A percentile compares a stretch with the other conserved stretches of the same genome.
These are phyloP conservation scores for Phytopythium helicoides DNA, from an alignment of 352 stramenopile genomes.

Conservation along the genomic window DNA sequence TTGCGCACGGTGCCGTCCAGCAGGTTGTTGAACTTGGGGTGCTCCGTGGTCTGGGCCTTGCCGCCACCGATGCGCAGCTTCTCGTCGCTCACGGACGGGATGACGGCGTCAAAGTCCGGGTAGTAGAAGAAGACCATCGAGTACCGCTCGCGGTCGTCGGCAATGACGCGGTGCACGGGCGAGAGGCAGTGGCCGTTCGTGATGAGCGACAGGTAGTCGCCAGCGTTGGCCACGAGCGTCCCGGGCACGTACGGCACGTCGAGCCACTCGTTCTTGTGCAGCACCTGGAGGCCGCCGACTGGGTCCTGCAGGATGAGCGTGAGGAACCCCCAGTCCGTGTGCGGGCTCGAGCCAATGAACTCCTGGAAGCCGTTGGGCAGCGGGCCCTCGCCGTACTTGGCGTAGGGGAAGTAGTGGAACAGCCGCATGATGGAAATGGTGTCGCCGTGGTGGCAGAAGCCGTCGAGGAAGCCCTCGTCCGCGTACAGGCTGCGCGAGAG, in stretches of 20 bases:
- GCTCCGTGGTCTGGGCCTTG: conserved; percentile 16
- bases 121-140: conserved; percentile 89
- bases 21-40: conserved; percentile 67
- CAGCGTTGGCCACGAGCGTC: conserved; percentile 73
- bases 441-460: conserved; percentile 59
- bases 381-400: conserved; percentile 24
- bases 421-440: conserved; percentile 85
- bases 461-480: conserved; percentile 46
- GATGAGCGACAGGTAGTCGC: conserved; percentile 81
- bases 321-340: conserved; percentile 85
- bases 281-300: conserved; percentile 68
- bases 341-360: conserved; percentile 79
- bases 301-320: conserved; percentile 82
- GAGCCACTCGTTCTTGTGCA: conserved; percentile 66
- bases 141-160: conserved; percentile 67
- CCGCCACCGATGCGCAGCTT: conserved; percentile 45
- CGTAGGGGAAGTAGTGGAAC: conserved; percentile 86
- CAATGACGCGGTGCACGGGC: conserved; percentile 72
- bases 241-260: conserved; percentile 71
- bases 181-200: conserved; percentile 63
- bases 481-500: conserved; percentile 56
- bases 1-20: conserved; percentile 63
- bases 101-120: conserved; percentile 71
- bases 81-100: conserved; percentile 34
- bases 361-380: conserved; percentile 43